Percentiles rank a stretch among this genome's conserved stretches.
These are phyloP conservation scores for Salvia rosmarinus DNA, from an alignment of 257 asterid species.

Conservation along the genomic window DNA sequence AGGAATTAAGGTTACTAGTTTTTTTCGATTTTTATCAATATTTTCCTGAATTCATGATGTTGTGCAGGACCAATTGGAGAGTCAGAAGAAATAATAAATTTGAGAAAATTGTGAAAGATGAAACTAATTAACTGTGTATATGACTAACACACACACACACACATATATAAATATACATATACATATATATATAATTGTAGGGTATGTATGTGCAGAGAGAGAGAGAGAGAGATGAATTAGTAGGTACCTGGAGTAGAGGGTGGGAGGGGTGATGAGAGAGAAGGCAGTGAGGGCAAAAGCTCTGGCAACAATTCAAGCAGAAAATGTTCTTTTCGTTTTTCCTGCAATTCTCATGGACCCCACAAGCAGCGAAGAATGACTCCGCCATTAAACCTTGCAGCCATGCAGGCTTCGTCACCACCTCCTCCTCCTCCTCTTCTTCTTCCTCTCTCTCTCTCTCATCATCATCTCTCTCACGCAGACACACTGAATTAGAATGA, in stretches of 20 bases:
- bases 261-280: slow-evolving; percentile 68
- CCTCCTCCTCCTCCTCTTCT: slow-evolving; percentile 3
- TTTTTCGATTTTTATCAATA: too few species aligned
- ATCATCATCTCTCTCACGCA: slow-evolving; percentile 5
- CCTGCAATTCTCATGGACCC: slow-evolving; percentile 58
- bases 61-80: too few species aligned
- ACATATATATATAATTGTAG: too few species aligned
- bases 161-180: too few species aligned
- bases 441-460: slow-evolving; percentile 28
- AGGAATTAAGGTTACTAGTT: too few species aligned
- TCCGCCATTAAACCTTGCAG: slow-evolving; percentile 70
- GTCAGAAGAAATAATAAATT: too few species aligned
- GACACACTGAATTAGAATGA: neutral
- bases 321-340: slow-evolving; percentile 85
- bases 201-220: too few species aligned
- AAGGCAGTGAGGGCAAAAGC: slow-evolving; percentile 89
- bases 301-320: slow-evolving; percentile 77
- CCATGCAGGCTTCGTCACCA: slow-evolving; percentile 74
- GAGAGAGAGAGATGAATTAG: neutral
- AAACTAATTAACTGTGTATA: too few species aligned
- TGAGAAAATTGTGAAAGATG: too few species aligned
- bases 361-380: slow-evolving; percentile 70
- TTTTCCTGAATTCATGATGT: too few species aligned
- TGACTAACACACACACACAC: too few species aligned
- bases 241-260: slow-evolving; percentile 68